Base-by-base conservation (phyloP, 805 yeast genomes). In the Candida takata region DNA sequence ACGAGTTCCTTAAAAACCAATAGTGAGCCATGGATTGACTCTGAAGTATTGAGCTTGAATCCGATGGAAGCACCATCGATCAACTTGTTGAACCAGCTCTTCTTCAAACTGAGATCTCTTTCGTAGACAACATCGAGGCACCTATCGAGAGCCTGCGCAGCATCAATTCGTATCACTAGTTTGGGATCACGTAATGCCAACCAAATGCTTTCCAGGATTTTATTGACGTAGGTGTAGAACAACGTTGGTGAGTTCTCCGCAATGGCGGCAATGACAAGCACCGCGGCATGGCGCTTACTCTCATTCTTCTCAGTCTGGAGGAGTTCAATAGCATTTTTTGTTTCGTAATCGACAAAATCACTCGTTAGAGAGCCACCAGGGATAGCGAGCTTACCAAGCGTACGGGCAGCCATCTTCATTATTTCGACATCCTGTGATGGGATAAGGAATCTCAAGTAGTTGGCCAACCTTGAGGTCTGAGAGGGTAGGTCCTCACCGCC, bases 311-410 rank as follows among this genome's bases (percentile, higher is more conserved):
- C 95, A n/a, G 81, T 70, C 24, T 85, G 84, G 17, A 90, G 70
- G 90, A 96, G 82, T 58, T 92, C 98, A 34, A 90, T 69, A 27
- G 95, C 85, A 33, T 84, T 70, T 52, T 82, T 84, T 8, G 92
- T 92, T 57, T 90, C 96, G 49, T 77, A 83, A 43, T 90, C 97
- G 19, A 92, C 96, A 56, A 90, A 82, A 34, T 87, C 96, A 1
- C 94, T 87, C 0, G 95, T 85, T 36, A 87, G 61, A 2, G 94
- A 77, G 1, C 95, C 92, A 19, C 95, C 95, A 0, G 95, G 90
- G 6, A 79, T 75, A 0, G 97, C 95, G 45, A 90, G 66, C 51
- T 81, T 82, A 10, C 97, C 98, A 44, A 92, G 66, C 0, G 95
- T 85, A 35, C 71, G 71, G 0, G 95, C 87, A 3, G 97, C 96